Base-by-base conservation (phyloP, 31 red algal species). In the Bonnemaisonia californica region DNA sequence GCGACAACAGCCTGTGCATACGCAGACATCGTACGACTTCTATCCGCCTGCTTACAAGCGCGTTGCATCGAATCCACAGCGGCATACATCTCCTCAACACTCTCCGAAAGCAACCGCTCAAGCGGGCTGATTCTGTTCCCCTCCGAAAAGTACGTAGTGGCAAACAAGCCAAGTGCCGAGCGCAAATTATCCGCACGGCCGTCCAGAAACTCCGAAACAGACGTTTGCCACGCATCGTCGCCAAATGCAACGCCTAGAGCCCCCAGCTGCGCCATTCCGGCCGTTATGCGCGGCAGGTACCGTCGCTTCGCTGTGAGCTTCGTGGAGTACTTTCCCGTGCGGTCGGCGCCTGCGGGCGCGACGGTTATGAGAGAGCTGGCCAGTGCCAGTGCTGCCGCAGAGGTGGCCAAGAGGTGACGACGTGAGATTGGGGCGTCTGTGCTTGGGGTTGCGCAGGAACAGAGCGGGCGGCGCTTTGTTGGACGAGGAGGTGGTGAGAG, bases 251-350 rank as follows among this genome's bases (percentile, higher is more conserved):
- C 12, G 22, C 57, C 59, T 21, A 93, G 7, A 4, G 62, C 76
- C 2, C 29, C 7, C 2, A 79, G 76, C 2, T 55, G 33, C 29
- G 76, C 76, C 31, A 76, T 29, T n/a, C 81, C 91, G 24, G 33
- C 32, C 30, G 57, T 55, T 24, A 93, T 93, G 62, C 91, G 91
- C 38, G 91, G 83, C n/a, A 77, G 62, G 77, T 93, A 93, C 5
- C 91, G 83, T 28, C 91, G 83, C 57, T 81, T 81, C 26, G 92
- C 92, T 9, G 92, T 95, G 31, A 95, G 82, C 66, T 95, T 89
- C 19, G 92, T 95, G 12, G 92, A 95, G 82, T 72, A 95, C 55
- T 85, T 84, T 4, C 92, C 92, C 11, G 92, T 95, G 27, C 92
- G 92, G 70, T 95, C 92, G 19, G 92, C 92, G 41, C 16, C 13